Evolutionary conservation across 345 rosid genomes (phyloP), one percentile per base, ranked within the genome.

Genomic region (Brassica rapa): DNA sequence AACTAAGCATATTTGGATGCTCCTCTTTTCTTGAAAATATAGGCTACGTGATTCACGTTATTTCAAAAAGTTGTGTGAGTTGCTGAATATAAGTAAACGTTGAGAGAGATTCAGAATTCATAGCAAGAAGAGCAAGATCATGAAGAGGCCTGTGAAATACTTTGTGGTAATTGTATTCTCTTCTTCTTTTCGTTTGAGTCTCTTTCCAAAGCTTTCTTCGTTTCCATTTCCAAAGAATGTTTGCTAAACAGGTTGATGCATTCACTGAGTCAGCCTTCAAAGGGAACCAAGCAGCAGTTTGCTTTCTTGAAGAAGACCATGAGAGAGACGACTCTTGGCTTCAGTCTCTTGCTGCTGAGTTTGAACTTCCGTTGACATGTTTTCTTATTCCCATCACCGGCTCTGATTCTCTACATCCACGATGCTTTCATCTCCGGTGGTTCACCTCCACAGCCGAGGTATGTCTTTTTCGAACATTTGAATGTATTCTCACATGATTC

Each of bases 231-330:
- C 46, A 39, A 10, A 9, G 14, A 39, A 9, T 39, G 46, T 39
- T 39, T 39, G 46, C 46, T 39, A 39, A 9, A 39, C 77, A 86
- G 95, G 93, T 89, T 43, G 90, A 92, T 53, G 92, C 95, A 3
- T 92, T 92, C 83, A 74, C 92, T 0, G 90, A 83, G 15, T 65
- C 89, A 3, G 81, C 96, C 0, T 92, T 90, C 83, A 84, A 82
- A 79, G 93, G 96, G 4, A 92, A 90, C 77, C 97, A 88, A 4
- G 93, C 93, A 0, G 91, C 86, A 1, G 95, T 90, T 3, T 92
- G 95, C 46, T 77, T 89, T 71, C 77, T 92, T 68, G 91, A 88
- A 19, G 88, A 86, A 61, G 88, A 87, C 4, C 2, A 46, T 46
- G 70, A 43, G 46, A 83, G 78, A 79, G 89, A 19, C n/a, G n/a